Base-by-base conservation (phyloP, 2,329 filamentous ascomycete species). In the Ophiostoma himal-ulmi region DNA sequence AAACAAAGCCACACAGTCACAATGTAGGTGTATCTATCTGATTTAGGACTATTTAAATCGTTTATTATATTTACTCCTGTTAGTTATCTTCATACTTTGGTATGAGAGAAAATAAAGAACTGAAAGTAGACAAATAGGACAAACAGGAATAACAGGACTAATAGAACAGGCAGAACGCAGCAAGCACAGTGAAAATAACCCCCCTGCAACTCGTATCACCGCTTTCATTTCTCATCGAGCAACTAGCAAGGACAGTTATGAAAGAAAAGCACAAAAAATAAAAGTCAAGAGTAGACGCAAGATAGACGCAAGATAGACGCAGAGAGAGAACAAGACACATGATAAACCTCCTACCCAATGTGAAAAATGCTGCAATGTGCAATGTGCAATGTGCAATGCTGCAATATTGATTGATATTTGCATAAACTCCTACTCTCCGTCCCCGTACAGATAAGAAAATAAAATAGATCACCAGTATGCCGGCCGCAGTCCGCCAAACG, bases 401-500 rank as follows among this genome's bases (percentile, higher is more conserved):
- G 52, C 52, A 57, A 57, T 26, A 10, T 48, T 57, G n/a, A 62
- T 62, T 62, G 22, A 17, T 34, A 34, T 30, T 26, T 62, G 57
- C 26, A 48, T 34, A 34, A 67, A 65, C 14, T 26, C 7, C 26
- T 62, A 62, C 22, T 54, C 14, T 22, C 11, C 44, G 30, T 54
- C 14, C 8, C 11, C 52, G n/a, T 26, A 57, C n/a, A 6, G 20
- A 39, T 34, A 64, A 26, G 30, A 67, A 67, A 62, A 26, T 14
- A 52, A 14, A 30, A 8, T 14, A n/a, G 30, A n/a, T 39, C 62
- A 78, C 77, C 77, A 78, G 72, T 78, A 78, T 17, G 72, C 72
- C 22, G 76, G 74, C 57, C 77, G 74, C 69, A 78, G 67, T 2
- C 77, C 77, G 34, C 85, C 82, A 77, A 89, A 88, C 75, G 83